These are phyloP conservation scores for Phytopythium kandeliae DNA, from an alignment of 352 stramenopile genomes.

Conservation along the genomic window DNA sequence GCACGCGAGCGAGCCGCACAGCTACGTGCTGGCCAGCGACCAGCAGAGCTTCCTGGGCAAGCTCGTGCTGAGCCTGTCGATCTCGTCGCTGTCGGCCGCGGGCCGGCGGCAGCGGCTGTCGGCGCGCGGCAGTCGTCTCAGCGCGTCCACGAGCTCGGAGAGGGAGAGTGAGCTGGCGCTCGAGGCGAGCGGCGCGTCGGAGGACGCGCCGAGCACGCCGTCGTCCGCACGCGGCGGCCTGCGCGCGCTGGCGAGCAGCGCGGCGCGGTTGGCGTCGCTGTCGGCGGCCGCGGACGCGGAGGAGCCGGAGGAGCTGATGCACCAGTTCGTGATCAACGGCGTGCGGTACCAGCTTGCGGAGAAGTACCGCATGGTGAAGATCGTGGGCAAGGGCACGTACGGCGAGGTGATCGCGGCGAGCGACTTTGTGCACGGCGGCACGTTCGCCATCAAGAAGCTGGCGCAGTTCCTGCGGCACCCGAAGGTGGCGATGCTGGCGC, in stretches of 20 bases:
- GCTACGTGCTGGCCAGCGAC: slow-evolving; percentile 78
- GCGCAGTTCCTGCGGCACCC: slow-evolving; percentile 78
- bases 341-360: slow-evolving; percentile 82
- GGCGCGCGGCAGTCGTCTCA: slow-evolving; percentile 18
- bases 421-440: slow-evolving; percentile 80
- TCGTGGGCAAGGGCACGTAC: slow-evolving; percentile 87
- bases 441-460: slow-evolving; percentile 89
- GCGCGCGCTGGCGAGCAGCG: slow-evolving; percentile 31
- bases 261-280: slow-evolving; percentile 14
- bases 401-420: slow-evolving; percentile 86
- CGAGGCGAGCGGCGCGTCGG: background rate
- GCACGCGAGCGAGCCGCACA: slow-evolving; percentile 30
- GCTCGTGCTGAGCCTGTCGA: slow-evolving; percentile 50
- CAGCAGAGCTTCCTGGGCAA: slow-evolving; percentile 85
- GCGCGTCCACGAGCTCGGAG: slow-evolving; percentile 16
- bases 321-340: slow-evolving; percentile 86
- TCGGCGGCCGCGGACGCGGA: background rate
- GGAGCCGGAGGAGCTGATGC: slow-evolving; percentile 63
- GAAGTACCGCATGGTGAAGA: slow-evolving; percentile 89
- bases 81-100: slow-evolving; percentile 56
- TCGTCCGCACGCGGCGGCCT: slow-evolving; percentile 17
- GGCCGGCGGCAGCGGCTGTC: slow-evolving; percentile 7
- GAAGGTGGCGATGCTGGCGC: slow-evolving; percentile 76
- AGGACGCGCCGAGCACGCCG: slow-evolving; percentile 15
- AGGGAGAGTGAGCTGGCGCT: slow-evolving; percentile 2